Base-by-base conservation (phyloP, 805 yeast species). In the Candida palmyrensis region DNA sequence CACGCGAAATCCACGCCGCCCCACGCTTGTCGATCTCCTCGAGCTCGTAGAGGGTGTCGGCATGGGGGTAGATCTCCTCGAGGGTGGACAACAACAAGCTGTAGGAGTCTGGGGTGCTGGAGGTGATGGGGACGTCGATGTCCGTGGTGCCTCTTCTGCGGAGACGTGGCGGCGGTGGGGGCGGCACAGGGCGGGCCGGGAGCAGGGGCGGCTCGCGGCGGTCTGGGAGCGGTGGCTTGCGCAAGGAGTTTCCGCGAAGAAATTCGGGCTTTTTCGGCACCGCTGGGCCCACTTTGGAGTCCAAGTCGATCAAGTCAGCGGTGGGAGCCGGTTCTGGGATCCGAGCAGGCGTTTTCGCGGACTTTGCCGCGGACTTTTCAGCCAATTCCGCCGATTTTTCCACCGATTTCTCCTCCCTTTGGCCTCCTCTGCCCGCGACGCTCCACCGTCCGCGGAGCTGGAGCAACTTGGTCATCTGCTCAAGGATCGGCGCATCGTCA, bases 241-340 rank as follows among this genome's bases (percentile, higher is more conserved):
- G 44, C 9, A 55, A 21, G 12, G 49, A 47, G 8, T 48, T 51
- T 1, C 71, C 69, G 38, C 55, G 57, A n/a, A 71, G 47, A 3
- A 43, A 33, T 0, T 37, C 43, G 3, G 80, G 80, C 40, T 75
- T 75, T 21, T 53, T 55, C 1, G 80, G 80, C 0, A 71, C 57
- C 38, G 66, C 43, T 0, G 80, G 78, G 0, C 69, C 59, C 3
- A 55, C 43, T 32, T 47, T 48, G 6, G 44, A 20, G 17, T 25
- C 28, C 14, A 25, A 25, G 15, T 31, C 34, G 25, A 31, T 31
- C 5, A 31, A 11, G 15, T 31, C 13, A 4, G 17, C 23, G 5
- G 22, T 25, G 4, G 26, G 23, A 8, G 29, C 23, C 5, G 18
- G n/a, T 9, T 26, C 14, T n/a, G 28, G 16, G 4, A 18, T n/a